These are phyloP conservation scores for Coemansia sp. DNA, from an alignment of 192 early-diverging fungal species.

Conservation along the genomic window DNA sequence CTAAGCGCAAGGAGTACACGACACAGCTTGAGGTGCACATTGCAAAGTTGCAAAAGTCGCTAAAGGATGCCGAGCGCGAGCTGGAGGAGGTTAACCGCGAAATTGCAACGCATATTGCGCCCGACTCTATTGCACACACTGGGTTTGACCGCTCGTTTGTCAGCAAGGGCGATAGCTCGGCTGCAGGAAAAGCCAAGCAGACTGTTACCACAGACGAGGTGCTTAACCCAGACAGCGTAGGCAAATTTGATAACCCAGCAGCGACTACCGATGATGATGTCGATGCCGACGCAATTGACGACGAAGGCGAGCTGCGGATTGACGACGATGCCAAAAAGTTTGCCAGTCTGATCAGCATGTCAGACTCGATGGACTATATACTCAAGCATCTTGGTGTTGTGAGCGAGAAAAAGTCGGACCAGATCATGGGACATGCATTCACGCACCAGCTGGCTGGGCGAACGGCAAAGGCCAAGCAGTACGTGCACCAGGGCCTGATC, in stretches of 20 bases:
- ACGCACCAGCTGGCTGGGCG: constrained; percentile 71
- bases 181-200: background rate
- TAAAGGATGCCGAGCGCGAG: constrained; percentile 52
- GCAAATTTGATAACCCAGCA: constrained; percentile 17
- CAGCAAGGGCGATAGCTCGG: constrained; percentile 13
- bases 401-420: constrained; percentile 69
- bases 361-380: constrained; percentile 66
- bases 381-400: constrained; percentile 69
- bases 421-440: constrained; percentile 86
- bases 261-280: constrained; percentile 50
- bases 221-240: constrained; percentile 56
- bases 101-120: constrained; percentile 66
- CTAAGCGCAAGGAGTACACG: constrained; percentile 40
- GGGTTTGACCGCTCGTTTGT: constrained; percentile 68
- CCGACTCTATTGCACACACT: constrained; percentile 66
- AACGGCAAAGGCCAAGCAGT: constrained; percentile 65
- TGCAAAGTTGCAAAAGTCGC: constrained; percentile 37
- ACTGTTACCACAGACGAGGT: constrained; percentile 66
- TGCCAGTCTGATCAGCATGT: constrained; percentile 60
- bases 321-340: constrained; percentile 61
- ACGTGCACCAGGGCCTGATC: constrained; percentile 78
- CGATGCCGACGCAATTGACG: constrained; percentile 58
- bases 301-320: constrained; percentile 58
- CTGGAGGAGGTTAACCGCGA: constrained; percentile 61
- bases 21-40: constrained; percentile 45